Evolutionary conservation across 148 eudicot genomes (phyloP), one percentile per base, ranked within the genome.

Genomic region (Drosera capensis): DNA sequence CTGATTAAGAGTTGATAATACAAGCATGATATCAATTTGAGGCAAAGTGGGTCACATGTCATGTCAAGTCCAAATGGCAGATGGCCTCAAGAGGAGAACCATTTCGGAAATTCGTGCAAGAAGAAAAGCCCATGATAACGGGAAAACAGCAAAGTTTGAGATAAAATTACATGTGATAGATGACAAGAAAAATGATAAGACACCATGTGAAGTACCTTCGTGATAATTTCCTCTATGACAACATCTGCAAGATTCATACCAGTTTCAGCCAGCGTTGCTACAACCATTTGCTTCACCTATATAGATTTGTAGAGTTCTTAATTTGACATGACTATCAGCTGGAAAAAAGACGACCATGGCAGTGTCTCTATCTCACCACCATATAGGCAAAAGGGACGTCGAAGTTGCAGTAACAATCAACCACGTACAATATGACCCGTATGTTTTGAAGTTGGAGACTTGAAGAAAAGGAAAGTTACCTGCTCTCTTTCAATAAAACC

Each of bases 231-330:
- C 63, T 86, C 96, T 31, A 86, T 73, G 24, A 86, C 86, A 59
- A 71, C 71, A 31, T 86, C 93, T 20, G 93, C 77, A 25, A 86
- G 96, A 60, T 86, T 86, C 96, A 86, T 86, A 26, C 93, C 96
- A 43, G 93, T 78, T 71, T 86, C 96, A 48, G 93, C 93, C 56
- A 86, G 70, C 38, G 96, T 86, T 25, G 96, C 96, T 49, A 80
- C 96, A 23, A 81, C 93, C 96, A 86, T 86, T 71, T 86, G 92
- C 67, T 86, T 86, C 57, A 86, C 93, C 96, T 81, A 39, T 25
- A 35, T 20, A 44, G 16, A 53, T 36, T n/a, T n/a, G n/a, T n/a
- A n/a, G n/a, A n/a, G n/a, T n/a, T n/a, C n/a, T n/a, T n/a, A n/a
- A n/a, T n/a, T n/a, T n/a, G n/a, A n/a, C n/a, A n/a, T n/a, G n/a